Evolutionary conservation across 306 rosid genomes (phyloP).

Genomic region (Abrus pulchellus): DNA sequence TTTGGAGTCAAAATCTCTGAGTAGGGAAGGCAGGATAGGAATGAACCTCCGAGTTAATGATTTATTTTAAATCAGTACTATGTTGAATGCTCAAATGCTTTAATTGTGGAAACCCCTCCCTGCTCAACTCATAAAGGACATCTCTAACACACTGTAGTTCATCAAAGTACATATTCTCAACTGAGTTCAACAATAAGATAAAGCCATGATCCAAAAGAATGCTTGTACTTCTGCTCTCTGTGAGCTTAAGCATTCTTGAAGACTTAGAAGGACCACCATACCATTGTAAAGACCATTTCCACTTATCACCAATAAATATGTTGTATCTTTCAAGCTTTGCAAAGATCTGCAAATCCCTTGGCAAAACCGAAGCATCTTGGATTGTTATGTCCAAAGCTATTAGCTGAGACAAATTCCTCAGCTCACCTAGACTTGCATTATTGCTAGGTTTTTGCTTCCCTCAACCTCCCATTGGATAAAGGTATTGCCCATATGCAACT

Average conservation of each 20-base stretch:
- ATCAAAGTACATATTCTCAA: neutral
- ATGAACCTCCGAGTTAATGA: neutral
- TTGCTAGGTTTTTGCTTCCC: neutral
- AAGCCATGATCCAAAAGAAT: neutral
- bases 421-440: slow-evolving; percentile 28
- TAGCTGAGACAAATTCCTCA: slow-evolving; percentile 15
- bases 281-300: slow-evolving; percentile 3
- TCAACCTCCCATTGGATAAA: slow-evolving; percentile 19
- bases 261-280: neutral
- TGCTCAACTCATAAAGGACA: neutral
- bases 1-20: neutral
- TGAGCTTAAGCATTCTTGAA: neutral
- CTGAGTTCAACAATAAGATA: neutral
- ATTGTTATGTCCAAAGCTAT: slow-evolving; percentile 1
- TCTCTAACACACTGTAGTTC: neutral
- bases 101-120: neutral
- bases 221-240: neutral
- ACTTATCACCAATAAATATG: neutral
- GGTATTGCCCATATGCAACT: neutral
- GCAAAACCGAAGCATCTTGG: neutral
- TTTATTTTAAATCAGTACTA: neutral
- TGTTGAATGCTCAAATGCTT: neutral
- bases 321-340: slow-evolving; percentile 4
- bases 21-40: neutral
- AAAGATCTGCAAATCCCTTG: neutral